Conservation (phyloP, 2,329 filamentous ascomycete genomes). For the Botrytis fragariae region DNA sequence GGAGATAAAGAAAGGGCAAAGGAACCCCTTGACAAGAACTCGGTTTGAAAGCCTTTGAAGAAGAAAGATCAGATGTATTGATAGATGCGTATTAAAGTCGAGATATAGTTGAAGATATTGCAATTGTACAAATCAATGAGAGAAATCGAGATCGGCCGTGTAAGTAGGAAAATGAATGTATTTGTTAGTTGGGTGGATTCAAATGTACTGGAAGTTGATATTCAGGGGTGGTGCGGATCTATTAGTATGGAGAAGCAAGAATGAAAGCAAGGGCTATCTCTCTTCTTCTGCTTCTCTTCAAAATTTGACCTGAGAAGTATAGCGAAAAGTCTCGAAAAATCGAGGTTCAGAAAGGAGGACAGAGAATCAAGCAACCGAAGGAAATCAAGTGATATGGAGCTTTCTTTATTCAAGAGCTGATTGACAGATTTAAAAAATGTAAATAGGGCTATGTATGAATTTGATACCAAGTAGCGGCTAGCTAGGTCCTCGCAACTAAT, state of each 20-base stretch:
- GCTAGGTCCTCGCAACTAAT: not conserved
- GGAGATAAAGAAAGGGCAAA: not conserved
- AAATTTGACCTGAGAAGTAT: not conserved
- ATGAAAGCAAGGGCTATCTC: not conserved
- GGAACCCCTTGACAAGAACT: not conserved
- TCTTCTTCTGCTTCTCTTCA: not conserved
- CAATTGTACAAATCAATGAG: not conserved
- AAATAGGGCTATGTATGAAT: conserved; percentile 7
- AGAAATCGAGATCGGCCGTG: not conserved
- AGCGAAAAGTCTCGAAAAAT: not conserved
- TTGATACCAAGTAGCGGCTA: conserved; percentile 1
- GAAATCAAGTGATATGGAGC: not conserved
- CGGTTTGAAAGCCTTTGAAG: not conserved
- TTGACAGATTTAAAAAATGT: not conserved
- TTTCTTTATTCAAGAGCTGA: not conserved
- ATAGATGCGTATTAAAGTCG: not conserved
- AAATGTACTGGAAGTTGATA: not conserved
- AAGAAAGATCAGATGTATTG: not conserved
- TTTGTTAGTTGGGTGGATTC: not conserved
- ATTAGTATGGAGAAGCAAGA: not conserved
- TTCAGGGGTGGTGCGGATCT: not conserved
- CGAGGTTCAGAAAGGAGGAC: not conserved
- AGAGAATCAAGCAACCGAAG: no score
- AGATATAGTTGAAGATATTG: not conserved
- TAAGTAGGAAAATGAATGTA: not conserved